phyloP scores from a whole-genome alignment of 441 rosid species.

The Euphorbia corollata region DNA sequence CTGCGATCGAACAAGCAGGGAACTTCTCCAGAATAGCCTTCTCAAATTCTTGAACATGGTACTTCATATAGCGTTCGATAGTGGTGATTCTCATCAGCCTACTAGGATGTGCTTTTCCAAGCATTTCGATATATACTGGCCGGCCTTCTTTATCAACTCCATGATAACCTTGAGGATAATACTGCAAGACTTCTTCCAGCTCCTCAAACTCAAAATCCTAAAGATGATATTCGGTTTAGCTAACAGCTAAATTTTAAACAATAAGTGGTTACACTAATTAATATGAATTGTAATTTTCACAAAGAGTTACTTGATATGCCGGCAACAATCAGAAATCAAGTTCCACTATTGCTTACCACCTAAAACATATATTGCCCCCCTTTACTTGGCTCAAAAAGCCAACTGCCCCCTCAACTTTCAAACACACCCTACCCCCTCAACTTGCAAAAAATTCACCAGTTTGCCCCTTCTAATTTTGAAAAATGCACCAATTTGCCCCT shows the following conservation, averaged over 20 bases:
- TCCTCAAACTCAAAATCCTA: slow-evolving; percentile 90
- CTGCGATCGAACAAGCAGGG: slow-evolving; percentile 91
- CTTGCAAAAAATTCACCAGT: no score
- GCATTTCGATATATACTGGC: slow-evolving; percentile 88
- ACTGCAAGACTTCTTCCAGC: slow-evolving; percentile 84
- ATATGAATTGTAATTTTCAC: background rate
- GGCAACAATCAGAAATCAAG: slow-evolving; percentile 1
- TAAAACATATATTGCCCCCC: no score
- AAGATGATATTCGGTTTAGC: background rate
- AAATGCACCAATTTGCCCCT: no score
- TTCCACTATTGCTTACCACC: background rate
- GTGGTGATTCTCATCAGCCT: slow-evolving; percentile 78
- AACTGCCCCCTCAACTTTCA: no score
- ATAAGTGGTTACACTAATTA: background rate
- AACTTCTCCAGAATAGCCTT: slow-evolving; percentile 73
- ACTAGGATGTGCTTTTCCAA: slow-evolving; percentile 86
- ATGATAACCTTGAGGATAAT: slow-evolving; percentile 92
- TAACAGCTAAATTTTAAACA: background rate
- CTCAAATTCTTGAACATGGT: slow-evolving; percentile 97
- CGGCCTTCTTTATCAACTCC: slow-evolving; percentile 97
- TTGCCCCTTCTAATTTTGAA: no score
- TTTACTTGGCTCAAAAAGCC: no score
- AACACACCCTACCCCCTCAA: no score
- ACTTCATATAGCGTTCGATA: slow-evolving; percentile 69
- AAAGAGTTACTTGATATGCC: background rate